Evolutionary conservation across 2,329 filamentous ascomycete species (phyloP).

Genomic region (Celoporthe dispersa): DNA sequence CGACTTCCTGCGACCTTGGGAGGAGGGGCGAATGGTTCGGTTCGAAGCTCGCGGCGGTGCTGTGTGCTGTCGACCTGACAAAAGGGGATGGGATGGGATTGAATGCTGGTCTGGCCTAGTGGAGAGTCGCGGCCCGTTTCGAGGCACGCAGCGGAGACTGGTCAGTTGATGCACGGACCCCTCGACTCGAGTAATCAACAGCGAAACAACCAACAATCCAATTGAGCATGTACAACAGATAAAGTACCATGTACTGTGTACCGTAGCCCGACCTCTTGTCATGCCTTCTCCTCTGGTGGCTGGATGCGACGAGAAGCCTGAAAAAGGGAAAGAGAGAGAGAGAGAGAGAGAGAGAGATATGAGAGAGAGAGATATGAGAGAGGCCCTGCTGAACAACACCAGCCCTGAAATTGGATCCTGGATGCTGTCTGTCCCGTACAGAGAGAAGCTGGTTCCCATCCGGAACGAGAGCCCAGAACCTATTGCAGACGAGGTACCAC

Average conservation of each 20-base stretch:
- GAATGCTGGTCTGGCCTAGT: constrained; percentile 11
- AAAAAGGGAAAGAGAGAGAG: background rate
- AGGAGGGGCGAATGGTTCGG: constrained; percentile 5
- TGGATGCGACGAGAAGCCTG: background rate
- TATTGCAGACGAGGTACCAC: background rate
- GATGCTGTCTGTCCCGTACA: background rate
- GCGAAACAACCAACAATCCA: background rate
- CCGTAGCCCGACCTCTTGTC: background rate
- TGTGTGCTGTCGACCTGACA: constrained; percentile 23
- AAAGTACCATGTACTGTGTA: background rate
- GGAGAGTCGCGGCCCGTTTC: constrained; percentile 28
- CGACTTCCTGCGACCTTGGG: constrained; percentile 12
- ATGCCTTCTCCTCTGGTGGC: background rate
- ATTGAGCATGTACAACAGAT: background rate
- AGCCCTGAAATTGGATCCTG: background rate
- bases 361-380: too few relatives aligned
- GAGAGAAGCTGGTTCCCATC: background rate
- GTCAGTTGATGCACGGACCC: constrained; percentile 4
- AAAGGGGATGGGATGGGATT: constrained; percentile 25
- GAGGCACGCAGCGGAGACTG: constrained; percentile 19
- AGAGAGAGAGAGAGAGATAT: too few relatives aligned
- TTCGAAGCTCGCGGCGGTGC: background rate
- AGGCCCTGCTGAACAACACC: too few relatives aligned
- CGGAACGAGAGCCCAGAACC: background rate
- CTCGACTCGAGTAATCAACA: background rate